These are phyloP conservation scores for Fagopyrum esculentum DNA, from an alignment of 148 eudicot genomes.

Conservation along the genomic window DNA sequence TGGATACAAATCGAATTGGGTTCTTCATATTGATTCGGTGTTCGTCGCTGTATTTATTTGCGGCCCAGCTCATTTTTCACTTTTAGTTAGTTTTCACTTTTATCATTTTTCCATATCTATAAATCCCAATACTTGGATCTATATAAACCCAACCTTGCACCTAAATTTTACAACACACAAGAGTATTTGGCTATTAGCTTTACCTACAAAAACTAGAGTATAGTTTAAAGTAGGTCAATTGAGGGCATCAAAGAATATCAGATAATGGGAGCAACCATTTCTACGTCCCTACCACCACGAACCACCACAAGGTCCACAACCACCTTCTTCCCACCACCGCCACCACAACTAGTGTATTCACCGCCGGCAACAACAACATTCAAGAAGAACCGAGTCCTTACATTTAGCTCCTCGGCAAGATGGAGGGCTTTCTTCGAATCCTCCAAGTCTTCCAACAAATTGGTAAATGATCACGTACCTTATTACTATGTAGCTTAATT, in stretches of 20 bases:
- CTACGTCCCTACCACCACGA: background rate
- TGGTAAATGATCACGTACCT: background rate
- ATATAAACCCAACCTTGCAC: background rate
- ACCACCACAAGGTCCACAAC: background rate
- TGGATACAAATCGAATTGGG: background rate
- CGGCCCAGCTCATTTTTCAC: background rate
- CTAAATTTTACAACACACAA: background rate
- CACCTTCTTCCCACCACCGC: background rate
- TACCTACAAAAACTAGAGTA: background rate
- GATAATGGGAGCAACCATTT: constrained; percentile 7
- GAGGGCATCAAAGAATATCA: background rate
- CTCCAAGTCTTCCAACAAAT: constrained; percentile 9
- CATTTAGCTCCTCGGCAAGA: background rate
- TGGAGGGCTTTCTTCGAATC: constrained; percentile 11
- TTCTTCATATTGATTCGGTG: background rate
- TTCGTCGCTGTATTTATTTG: background rate
- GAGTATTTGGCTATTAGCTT: background rate
- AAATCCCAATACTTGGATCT: background rate
- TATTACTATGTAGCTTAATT: background rate
- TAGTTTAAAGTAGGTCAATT: background rate
- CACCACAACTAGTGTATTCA: background rate
- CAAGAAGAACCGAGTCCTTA: background rate
- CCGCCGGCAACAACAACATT: background rate
- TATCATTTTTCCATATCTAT: no score
- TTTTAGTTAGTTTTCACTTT: background rate